phyloP scores from a whole-genome alignment of 2,329 filamentous ascomycete species.

The Claviceps sp. region DNA sequence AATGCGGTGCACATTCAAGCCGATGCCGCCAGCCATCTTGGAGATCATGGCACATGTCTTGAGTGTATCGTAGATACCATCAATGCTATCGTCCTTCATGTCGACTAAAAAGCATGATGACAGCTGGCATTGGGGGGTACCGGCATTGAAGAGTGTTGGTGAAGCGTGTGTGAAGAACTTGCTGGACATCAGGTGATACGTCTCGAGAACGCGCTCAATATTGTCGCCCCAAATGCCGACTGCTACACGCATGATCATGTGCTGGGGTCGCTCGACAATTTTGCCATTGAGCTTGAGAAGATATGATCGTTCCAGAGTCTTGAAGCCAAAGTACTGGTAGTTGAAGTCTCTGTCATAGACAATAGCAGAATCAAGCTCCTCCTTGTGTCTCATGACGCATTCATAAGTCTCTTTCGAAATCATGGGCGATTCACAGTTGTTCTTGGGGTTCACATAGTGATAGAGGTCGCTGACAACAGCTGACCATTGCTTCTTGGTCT shows the following conservation, averaged over 20 bases:
- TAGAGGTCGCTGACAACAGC: conserved; percentile 85
- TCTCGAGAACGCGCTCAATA: conserved; percentile 89
- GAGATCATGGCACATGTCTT: conserved; percentile 99
- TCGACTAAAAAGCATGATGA: conserved; percentile 98
- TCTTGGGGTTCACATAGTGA: conserved; percentile 93
- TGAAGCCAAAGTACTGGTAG: conserved; percentile 99
- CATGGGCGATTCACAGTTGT: conserved; percentile 74
- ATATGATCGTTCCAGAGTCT: conserved; percentile 96
- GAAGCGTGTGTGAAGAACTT: conserved; percentile 98
- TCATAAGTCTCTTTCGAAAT: conserved; percentile 86
- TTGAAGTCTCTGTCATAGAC: conserved; percentile 99
- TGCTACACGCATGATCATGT: conserved; percentile 99
- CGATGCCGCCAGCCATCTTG: conserved; percentile 97
- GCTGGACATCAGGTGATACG: conserved; percentile 97
- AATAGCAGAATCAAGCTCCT: conserved; percentile 96
- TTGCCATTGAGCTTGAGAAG: conserved; percentile 91
- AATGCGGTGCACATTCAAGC: conserved; percentile 91
- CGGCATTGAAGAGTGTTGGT: conserved; percentile 94
- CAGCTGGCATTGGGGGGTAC: conserved; percentile 85
- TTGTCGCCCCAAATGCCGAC: conserved; percentile 94
- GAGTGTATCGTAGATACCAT: conserved; percentile 96
- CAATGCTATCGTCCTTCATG: conserved; percentile 99
- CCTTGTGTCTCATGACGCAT: conserved; percentile 87
- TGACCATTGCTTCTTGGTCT: conserved; percentile 99
- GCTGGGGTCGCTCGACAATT: conserved; percentile 92